These are phyloP conservation scores for Calonectria crousiana DNA, from an alignment of 2,329 filamentous ascomycete species.

Conservation along the genomic window DNA sequence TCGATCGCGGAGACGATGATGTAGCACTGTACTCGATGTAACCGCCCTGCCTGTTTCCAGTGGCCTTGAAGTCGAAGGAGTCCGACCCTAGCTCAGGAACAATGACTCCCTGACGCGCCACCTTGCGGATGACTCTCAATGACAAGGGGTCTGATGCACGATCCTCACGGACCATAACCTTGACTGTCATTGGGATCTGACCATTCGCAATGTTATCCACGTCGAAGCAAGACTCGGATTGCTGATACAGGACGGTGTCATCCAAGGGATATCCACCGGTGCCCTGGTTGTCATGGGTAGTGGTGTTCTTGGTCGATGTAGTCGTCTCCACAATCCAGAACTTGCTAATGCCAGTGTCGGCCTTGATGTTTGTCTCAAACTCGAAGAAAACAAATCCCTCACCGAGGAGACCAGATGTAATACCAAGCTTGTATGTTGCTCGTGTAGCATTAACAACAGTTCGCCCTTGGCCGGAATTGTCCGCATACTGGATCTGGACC, in stretches of 20 bases:
- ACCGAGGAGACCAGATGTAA: not conserved
- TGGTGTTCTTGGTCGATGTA: not conserved
- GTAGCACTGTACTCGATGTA: slow-evolving; percentile 23
- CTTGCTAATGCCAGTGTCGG: slow-evolving; percentile 11
- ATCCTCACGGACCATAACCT: slow-evolving; percentile 20
- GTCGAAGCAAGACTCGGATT: not conserved
- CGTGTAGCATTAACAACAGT: not conserved
- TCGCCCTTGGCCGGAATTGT: not conserved
- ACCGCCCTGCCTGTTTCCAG: slow-evolving; percentile 27
- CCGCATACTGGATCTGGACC: not conserved
- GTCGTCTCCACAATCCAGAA: slow-evolving; percentile 12
- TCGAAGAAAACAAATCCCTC: not conserved
- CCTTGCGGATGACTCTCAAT: slow-evolving; percentile 7
- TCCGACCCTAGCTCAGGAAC: slow-evolving; percentile 24
- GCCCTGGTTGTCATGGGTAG: slow-evolving; percentile 14
- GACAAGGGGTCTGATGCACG: slow-evolving; percentile 22
- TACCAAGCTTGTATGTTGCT: not conserved
- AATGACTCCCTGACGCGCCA: not conserved
- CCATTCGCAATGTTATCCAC: not conserved
- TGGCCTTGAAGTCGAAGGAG: slow-evolving; percentile 25
- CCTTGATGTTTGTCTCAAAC: slow-evolving; percentile 10
- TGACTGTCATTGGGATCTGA: not conserved
- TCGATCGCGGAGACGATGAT: not conserved
- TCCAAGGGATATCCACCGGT: slow-evolving; percentile 7
- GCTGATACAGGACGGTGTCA: slow-evolving; percentile 1